phyloP scores from a whole-genome alignment of 108 stramenopile species.

The Cyclotella choctawhatcheeana region DNA sequence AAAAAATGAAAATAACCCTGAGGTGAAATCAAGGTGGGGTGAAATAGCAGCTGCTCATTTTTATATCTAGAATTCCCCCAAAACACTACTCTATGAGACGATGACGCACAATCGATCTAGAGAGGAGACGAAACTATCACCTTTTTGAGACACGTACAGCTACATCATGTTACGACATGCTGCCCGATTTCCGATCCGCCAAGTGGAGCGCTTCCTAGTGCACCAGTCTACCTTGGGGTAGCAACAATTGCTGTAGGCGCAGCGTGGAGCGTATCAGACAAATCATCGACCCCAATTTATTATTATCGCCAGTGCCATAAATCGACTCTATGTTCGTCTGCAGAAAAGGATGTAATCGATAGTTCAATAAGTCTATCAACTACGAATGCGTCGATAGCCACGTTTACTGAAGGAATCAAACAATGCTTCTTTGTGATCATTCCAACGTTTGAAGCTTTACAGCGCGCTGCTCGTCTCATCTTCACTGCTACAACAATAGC shows the following conservation, averaged over 20 bases:
- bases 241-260: slow-evolving; percentile 1
- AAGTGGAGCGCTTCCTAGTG: no score
- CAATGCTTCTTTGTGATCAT: slow-evolving; percentile 37
- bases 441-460: slow-evolving; percentile 69
- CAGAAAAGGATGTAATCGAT: not conserved
- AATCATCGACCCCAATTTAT: not conserved
- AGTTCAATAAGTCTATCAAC: not conserved
- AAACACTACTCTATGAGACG: no score
- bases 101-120: no score
- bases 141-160: no score
- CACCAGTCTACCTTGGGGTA: not conserved
- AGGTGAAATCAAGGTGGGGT: no score
- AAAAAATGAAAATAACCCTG: no score
- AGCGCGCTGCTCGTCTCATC: slow-evolving; percentile 62
- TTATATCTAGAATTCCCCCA: no score
- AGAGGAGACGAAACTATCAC: no score
- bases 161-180: no score
- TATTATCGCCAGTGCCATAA: not conserved
- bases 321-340: not conserved
- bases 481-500: slow-evolving; percentile 62
- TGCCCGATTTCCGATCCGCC: no score
- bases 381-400: not conserved
- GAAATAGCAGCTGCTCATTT: no score
- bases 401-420: not conserved
- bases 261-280: not conserved